Evolutionary conservation across 495 filamentous ascomycete genomes (phyloP).

Genomic region (Trichocladium antarcticum): DNA sequence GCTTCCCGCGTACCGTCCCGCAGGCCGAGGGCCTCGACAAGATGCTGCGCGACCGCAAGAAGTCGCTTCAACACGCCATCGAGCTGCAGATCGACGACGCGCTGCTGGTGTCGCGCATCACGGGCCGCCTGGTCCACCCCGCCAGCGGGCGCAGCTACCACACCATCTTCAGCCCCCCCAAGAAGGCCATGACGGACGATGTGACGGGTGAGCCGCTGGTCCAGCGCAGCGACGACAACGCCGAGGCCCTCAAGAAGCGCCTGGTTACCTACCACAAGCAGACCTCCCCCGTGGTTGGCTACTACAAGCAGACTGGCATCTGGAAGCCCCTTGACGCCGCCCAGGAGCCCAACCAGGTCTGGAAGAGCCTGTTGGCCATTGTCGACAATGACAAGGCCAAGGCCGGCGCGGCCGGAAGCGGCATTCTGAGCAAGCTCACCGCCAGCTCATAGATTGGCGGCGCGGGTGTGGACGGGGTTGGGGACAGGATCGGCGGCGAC

Average conservation of each 20-base stretch:
- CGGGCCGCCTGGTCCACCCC: constrained; percentile 89
- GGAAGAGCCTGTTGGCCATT: constrained; percentile 79
- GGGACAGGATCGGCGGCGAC: not conserved
- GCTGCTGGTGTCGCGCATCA: constrained; percentile 90
- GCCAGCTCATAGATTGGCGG: constrained; percentile 26
- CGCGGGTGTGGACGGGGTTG: constrained; percentile 2
- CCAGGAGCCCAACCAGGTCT: constrained; percentile 91
- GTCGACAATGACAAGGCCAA: constrained; percentile 54
- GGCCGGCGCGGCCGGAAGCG: constrained; percentile 28
- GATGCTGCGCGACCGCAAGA: constrained; percentile 64
- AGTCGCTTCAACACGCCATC: constrained; percentile 82
- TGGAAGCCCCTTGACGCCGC: constrained; percentile 94
- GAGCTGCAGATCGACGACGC: constrained; percentile 95
- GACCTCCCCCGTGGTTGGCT: constrained; percentile 81
- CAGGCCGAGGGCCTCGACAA: constrained; percentile 90
- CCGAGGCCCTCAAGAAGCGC: constrained; percentile 92
- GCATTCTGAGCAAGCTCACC: constrained; percentile 39
- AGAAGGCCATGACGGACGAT: constrained; percentile 87
- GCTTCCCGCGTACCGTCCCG: constrained; percentile 91
- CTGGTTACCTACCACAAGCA: constrained; percentile 88
- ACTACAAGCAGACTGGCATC: constrained; percentile 95
- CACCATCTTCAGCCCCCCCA: constrained; percentile 97
- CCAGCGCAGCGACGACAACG: constrained; percentile 94
- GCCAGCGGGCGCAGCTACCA: constrained; percentile 95
- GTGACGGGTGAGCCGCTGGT: constrained; percentile 93